These are phyloP conservation scores for Trebouxia sp. DNA, from an alignment of 139 green algal species.

Conservation along the genomic window DNA sequence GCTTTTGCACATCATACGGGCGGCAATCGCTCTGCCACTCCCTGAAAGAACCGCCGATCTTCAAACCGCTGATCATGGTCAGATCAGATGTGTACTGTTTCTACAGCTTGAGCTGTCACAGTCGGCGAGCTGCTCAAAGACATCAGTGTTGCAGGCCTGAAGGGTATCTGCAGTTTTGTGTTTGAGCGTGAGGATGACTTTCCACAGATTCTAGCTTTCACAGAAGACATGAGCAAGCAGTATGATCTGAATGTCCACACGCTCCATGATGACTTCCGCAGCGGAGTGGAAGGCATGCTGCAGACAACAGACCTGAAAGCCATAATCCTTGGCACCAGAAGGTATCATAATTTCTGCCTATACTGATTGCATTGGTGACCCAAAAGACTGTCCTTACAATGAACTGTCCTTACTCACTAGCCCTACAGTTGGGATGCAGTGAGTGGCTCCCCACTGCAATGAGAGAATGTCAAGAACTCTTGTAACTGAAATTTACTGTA, in stretches of 20 bases:
- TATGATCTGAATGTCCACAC: conserved; percentile 66
- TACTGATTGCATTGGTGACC: too few relatives aligned
- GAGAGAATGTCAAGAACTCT: too few relatives aligned
- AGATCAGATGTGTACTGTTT: not conserved
- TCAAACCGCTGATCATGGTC: not conserved
- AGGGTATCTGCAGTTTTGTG: conserved; percentile 73
- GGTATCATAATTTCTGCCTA: conserved; percentile 43
- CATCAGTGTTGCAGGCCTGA: conserved; percentile 41
- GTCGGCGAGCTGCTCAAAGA: not conserved
- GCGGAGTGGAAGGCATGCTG: conserved; percentile 65
- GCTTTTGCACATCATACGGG: conserved; percentile 85
- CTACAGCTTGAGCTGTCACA: too few relatives aligned
- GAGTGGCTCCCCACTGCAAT: too few relatives aligned
- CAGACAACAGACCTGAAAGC: conserved; percentile 49
- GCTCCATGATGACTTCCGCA: conserved; percentile 75
- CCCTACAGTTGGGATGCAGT: too few relatives aligned
- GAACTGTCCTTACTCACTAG: too few relatives aligned
- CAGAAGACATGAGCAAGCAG: conserved; percentile 35
- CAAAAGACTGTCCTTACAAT: too few relatives aligned
- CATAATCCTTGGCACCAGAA: conserved; percentile 84
- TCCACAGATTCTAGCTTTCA: conserved; percentile 64
- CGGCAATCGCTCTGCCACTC: conserved; percentile 41
- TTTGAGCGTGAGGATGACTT: conserved; percentile 81
- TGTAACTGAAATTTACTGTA: not conserved
- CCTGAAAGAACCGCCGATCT: conserved; percentile 20